Percentiles rank a stretch among this genome's conserved stretches.
These are phyloP conservation scores for Acacia confusa DNA, from an alignment of 306 rosid genomes.

Conservation along the genomic window DNA sequence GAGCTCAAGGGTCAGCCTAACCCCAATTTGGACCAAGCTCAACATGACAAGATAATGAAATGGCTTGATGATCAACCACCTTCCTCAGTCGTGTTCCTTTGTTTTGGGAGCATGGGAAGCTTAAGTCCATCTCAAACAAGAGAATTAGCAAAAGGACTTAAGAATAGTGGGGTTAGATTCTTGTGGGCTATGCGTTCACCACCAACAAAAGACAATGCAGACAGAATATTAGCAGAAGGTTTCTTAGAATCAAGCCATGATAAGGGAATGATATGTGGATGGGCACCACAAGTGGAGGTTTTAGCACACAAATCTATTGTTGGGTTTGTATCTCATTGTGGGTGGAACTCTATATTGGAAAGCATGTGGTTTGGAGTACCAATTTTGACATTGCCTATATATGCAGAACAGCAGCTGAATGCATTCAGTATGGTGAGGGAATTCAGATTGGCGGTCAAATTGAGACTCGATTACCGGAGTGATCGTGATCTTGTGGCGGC, in stretches of 20 bases:
- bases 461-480: conserved; percentile 47
- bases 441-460: conserved; percentile 42
- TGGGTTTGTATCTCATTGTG: conserved; percentile 67
- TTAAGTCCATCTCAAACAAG: conserved; percentile 53
- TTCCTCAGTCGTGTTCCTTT: conserved; percentile 51
- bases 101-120: conserved; percentile 70
- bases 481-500: conserved; percentile 47
- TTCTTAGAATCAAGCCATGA: conserved; percentile 54
- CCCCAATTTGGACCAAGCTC: conserved; percentile 39
- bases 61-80: conserved; percentile 53
- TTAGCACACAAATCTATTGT: conserved; percentile 49
- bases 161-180: conserved; percentile 51
- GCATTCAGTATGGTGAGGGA: conserved; percentile 61
- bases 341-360: conserved; percentile 72
- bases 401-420: conserved; percentile 71
- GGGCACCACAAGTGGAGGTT: conserved; percentile 66
- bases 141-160: conserved; percentile 58
- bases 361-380: conserved; percentile 77
- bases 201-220: conserved; percentile 28
- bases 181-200: conserved; percentile 49
- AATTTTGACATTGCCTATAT: conserved; percentile 68
- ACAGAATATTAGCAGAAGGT: conserved; percentile 49
- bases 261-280: conserved; percentile 55
- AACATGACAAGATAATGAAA: conserved; percentile 42
- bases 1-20: conserved; percentile 31